Evolutionary conservation across 192 early-diverging fungal species (phyloP).

Genomic region (Lobulomyces angularis): DNA sequence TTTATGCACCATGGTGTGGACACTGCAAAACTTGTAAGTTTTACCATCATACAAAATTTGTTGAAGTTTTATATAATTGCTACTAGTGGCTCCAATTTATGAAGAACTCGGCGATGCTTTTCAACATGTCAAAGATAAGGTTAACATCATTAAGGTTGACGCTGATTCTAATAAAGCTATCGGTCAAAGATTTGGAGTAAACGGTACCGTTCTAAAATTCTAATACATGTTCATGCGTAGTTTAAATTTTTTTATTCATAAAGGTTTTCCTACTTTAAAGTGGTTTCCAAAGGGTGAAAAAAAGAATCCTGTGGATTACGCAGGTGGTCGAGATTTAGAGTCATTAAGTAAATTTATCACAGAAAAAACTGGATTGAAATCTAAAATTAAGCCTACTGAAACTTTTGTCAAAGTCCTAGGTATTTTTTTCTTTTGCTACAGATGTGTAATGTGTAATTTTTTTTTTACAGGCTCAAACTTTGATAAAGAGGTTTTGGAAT

Average conservation of each 20-base stretch:
- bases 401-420: slow-evolving; percentile 60
- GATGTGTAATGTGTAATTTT: too few species aligned
- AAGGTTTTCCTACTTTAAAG: slow-evolving; percentile 80
- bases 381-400: slow-evolving; percentile 58
- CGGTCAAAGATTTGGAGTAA: slow-evolving; percentile 61
- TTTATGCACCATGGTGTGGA: slow-evolving; percentile 68
- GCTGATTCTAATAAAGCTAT: slow-evolving; percentile 74
- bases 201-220: slow-evolving; percentile 14
- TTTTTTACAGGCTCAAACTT: slow-evolving; percentile 61
- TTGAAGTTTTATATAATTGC: slow-evolving; percentile 14
- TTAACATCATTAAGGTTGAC: slow-evolving; percentile 74
- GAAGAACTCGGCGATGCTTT: slow-evolving; percentile 71
- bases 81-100: slow-evolving; percentile 33
- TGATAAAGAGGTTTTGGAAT: slow-evolving; percentile 58
- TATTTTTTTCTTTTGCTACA: too few species aligned
- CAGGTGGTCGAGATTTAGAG: slow-evolving; percentile 70
- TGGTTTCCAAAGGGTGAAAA: slow-evolving; percentile 76
- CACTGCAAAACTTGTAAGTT: slow-evolving; percentile 51
- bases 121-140: slow-evolving; percentile 49
- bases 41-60: slow-evolving; percentile 20
- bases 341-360: slow-evolving; percentile 60
- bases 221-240: too few species aligned
- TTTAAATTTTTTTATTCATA: too few species aligned
- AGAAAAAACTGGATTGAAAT: slow-evolving; percentile 65
- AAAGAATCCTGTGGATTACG: slow-evolving; percentile 64